A percentile compares a stretch with the other conserved stretches of the same genome.
phyloP scores from a whole-genome alignment of 1,284 basidiomycete genomes.

The Ceratobasidium sp. region DNA sequence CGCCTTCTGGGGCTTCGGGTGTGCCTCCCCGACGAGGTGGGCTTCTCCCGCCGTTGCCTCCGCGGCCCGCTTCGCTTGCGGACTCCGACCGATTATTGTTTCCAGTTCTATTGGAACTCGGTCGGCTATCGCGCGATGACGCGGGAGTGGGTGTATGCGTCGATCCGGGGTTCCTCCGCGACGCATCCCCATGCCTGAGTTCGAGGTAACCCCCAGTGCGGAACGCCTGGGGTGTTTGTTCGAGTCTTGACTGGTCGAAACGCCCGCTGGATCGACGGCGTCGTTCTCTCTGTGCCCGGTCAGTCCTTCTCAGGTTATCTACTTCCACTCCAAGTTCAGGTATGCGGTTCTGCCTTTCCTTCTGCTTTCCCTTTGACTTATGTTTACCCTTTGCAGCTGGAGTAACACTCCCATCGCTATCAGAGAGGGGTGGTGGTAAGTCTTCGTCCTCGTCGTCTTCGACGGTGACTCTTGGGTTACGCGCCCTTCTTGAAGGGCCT shows the following conservation, averaged over 20 bases:
- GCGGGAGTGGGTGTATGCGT: too few relatives aligned
- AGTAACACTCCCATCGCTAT: neutral
- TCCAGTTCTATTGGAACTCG: neutral
- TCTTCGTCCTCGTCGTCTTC: slow-evolving; percentile 11
- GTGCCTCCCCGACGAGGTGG: neutral
- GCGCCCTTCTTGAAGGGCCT: neutral
- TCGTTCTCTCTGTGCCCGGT: neutral
- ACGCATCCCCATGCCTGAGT: neutral
- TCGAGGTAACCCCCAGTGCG: slow-evolving; percentile 6
- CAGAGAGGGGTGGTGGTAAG: too few relatives aligned
- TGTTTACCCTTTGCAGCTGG: neutral
- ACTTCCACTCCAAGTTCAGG: slow-evolving; percentile 5
- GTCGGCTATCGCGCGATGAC: neutral
- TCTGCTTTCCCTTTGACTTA: neutral
- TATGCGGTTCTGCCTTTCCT: neutral
- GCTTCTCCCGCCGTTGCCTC: too few relatives aligned
- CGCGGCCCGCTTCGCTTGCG: too few relatives aligned
- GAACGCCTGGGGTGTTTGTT: neutral
- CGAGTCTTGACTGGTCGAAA: neutral
- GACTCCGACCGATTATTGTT: too few relatives aligned
- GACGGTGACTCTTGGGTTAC: neutral
- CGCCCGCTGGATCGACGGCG: neutral
- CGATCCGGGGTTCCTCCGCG: too few relatives aligned
- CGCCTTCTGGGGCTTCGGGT: neutral
- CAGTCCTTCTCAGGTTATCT: neutral